Percentiles rank a stretch among this genome's conserved stretches.
These are phyloP conservation scores for Anisogramma anomala DNA, from an alignment of 2,329 filamentous ascomycete genomes.

Conservation along the genomic window DNA sequence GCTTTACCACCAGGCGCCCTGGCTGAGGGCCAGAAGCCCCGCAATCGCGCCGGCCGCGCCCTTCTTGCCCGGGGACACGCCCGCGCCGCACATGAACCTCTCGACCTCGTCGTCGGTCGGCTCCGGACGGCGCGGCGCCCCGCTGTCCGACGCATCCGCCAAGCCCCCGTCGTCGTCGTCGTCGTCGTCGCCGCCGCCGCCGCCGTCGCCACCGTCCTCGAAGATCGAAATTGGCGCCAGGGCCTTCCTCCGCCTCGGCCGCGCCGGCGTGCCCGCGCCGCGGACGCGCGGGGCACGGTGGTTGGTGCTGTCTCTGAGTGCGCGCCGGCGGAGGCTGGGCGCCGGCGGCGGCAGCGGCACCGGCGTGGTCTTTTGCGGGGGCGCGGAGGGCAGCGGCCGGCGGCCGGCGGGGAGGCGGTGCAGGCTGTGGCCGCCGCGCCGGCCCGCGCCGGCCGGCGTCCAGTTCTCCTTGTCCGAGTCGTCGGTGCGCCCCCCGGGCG, in stretches of 20 bases:
- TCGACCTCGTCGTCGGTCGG: conserved; percentile 51
- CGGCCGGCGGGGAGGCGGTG: conserved; percentile 18
- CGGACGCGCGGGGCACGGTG: too few relatives aligned
- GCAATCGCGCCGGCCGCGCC: conserved; percentile 82
- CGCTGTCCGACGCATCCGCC: conserved; percentile 6
- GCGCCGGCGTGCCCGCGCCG: conserved; percentile 32
- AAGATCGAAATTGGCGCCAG: conserved; percentile 37
- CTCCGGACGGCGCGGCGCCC: conserved; percentile 12
- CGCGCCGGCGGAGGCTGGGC: conserved; percentile 30
- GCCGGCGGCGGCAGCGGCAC: background rate
- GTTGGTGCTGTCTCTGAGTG: conserved; percentile 30
- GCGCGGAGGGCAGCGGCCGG: conserved; percentile 27
- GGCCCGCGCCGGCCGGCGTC: conserved; percentile 42
- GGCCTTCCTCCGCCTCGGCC: conserved; percentile 21
- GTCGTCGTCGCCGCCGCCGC: conserved; percentile 39
- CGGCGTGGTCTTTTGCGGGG: conserved; percentile 3
- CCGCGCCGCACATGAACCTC: conserved; percentile 56
- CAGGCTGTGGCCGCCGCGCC: conserved; percentile 20
- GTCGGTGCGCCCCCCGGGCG: conserved; percentile 41
- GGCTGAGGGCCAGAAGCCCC: conserved; percentile 75
- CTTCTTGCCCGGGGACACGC: conserved; percentile 56
- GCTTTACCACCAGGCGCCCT: conserved; percentile 83
- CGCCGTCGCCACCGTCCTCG: conserved; percentile 31
- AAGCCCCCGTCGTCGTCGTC: conserved; percentile 20
- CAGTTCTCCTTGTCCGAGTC: conserved; percentile 98